Evolutionary conservation across 352 stramenopile genomes (phyloP).

Genomic region (Phytophthora brassicae): DNA sequence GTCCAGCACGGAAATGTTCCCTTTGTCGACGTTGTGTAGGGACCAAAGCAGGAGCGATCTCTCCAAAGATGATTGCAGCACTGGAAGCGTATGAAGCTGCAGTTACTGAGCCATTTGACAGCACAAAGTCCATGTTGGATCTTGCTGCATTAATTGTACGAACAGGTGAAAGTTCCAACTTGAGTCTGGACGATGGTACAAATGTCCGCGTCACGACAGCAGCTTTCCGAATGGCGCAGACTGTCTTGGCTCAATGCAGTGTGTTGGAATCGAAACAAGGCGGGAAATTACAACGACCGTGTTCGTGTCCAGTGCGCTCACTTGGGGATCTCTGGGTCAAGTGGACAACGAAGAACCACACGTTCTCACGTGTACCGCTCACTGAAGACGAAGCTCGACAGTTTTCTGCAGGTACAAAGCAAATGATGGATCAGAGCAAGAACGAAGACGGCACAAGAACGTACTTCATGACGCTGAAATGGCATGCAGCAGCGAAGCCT

Average conservation of each 20-base stretch:
- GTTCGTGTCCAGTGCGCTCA: constrained; percentile 69
- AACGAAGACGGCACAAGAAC: constrained; percentile 42
- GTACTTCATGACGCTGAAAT: constrained; percentile 86
- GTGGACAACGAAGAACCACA: constrained; percentile 79
- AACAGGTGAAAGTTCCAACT: constrained; percentile 49
- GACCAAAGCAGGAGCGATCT: constrained; percentile 59
- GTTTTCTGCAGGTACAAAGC: constrained; percentile 73
- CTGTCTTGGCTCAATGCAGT: constrained; percentile 71
- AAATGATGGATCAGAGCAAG: constrained; percentile 80
- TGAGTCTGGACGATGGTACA: constrained; percentile 26
- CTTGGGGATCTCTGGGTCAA: constrained; percentile 81
- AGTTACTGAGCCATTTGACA: constrained; percentile 27
- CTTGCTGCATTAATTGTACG: constrained; percentile 53
- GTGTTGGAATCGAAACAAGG: constrained; percentile 61
- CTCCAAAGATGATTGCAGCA: constrained; percentile 60
- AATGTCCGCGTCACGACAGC: constrained; percentile 51
- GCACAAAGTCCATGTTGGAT: constrained; percentile 36
- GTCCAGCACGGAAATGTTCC: constrained; percentile 78
- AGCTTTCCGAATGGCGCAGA: constrained; percentile 61
- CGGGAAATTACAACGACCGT: constrained; percentile 67
- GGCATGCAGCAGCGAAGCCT: constrained; percentile 76
- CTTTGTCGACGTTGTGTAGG: constrained; percentile 69
- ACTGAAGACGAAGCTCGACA: constrained; percentile 54
- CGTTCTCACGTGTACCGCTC: constrained; percentile 67
- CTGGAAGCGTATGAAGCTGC: constrained; percentile 48